These are phyloP conservation scores for Hypoxylon sp. DNA, from an alignment of 2,329 filamentous ascomycete species.

Conservation along the genomic window DNA sequence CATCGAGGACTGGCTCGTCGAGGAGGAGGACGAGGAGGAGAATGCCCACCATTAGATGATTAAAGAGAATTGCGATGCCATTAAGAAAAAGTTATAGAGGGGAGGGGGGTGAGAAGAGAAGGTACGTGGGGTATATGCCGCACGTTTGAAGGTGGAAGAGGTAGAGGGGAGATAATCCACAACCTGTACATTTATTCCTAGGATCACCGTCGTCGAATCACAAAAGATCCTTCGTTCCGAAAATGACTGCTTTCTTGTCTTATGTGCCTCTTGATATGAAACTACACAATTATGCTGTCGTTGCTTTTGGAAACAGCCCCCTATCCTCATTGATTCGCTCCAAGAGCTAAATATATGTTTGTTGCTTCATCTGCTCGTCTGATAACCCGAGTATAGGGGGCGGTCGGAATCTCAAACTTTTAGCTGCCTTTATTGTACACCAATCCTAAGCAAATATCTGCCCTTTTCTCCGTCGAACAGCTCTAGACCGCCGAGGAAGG, in stretches of 20 bases:
- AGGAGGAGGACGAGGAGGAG: conserved; percentile 73
- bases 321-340: background rate
- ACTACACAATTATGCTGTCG: background rate
- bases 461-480: background rate
- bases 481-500: background rate
- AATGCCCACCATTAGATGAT: conserved; percentile 63
- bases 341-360: background rate
- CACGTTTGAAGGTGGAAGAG: conserved; percentile 15
- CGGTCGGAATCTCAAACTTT: background rate
- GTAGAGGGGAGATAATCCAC: conserved; percentile 54
- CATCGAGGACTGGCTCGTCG: conserved; percentile 84
- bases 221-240: conserved; percentile 48
- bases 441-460: background rate
- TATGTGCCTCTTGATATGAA: conserved; percentile 9
- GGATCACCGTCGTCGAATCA: conserved; percentile 49
- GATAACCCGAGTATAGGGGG: background rate
- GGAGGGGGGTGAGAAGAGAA: conserved; percentile 20
- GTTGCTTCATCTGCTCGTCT: background rate
- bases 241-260: conserved; percentile 6
- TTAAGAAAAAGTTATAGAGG: conserved; percentile 15
- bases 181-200: conserved; percentile 59
- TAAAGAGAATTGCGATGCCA: background rate
- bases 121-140: conserved; percentile 19
- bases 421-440: background rate
- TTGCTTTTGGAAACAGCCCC: background rate